Evolutionary conservation across 164 flowering plant genomes (phyloP), one percentile per base, ranked within the genome.

Genomic region (Magnolia sinica): DNA sequence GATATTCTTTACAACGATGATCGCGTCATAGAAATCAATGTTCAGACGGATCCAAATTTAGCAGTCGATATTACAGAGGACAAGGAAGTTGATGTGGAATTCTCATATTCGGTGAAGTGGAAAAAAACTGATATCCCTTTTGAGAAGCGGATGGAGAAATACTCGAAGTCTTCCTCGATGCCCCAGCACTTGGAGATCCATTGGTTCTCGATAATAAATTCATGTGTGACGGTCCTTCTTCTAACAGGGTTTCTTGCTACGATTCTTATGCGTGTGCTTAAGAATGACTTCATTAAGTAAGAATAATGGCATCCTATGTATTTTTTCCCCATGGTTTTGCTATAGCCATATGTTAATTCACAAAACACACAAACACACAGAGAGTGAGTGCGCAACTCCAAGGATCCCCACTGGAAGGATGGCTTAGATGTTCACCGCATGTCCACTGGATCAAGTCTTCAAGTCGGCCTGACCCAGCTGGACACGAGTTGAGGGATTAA

Each of bases 101-200:
- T 84, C 74, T 74, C 79, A 68, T 84, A 84, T 23, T 77, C 81
- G 9, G 84, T 82, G 69, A 84, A 77, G 51, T 84, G 86, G 86
- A 82, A 81, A 69, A 82, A 81, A 65, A 81, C 82, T 18, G 73
- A 75, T 59, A 81, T 72, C 7, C 82, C 84, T 24, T 84, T 81
- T 45, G 86, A 84, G 73, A 84, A 79, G 76, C 82, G 86, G 73
- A 84, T 84, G 86, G 82, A 84, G 13, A 81, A 82, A 50, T 84
- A 79, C 71, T 75, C 84, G 7, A 77, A 77, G 52, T 77, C 79
- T 52, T 84, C 84, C 20, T 82, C 82, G 14, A 63, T 79, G 74
- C 84, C 82, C 16, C 86, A 82, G 58, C 84, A 81, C 75, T 52
- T 84, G 79, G 84, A 81, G 50, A 82, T 84, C 27, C 86, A 84